Percentiles rank a stretch among this genome's conserved stretches.
phyloP scores from a whole-genome alignment of 2,329 filamentous ascomycete species.

The Biscogniauxia mediterranea region DNA sequence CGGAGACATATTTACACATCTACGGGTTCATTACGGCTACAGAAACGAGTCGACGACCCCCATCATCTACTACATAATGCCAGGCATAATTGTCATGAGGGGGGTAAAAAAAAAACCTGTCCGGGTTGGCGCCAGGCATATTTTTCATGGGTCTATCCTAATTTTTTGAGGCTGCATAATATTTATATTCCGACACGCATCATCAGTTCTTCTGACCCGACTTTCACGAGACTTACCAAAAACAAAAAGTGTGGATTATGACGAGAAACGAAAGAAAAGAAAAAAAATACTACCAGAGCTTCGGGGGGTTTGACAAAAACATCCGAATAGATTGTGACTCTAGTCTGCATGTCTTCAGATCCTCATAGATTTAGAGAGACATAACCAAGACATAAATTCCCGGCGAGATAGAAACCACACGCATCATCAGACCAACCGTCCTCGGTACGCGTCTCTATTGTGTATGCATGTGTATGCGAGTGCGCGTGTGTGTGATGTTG shows the following conservation, averaged over 20 bases:
- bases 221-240: neutral
- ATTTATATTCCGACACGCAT: neutral
- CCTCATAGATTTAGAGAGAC: constrained; percentile 31
- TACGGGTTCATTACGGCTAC: constrained; percentile 12
- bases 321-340: constrained; percentile 28
- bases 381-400: constrained; percentile 22
- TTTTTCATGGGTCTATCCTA: neutral
- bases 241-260: neutral
- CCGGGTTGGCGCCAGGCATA: constrained; percentile 3
- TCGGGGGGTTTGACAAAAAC: constrained; percentile 15
- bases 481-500: neutral
- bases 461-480: no score
- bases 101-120: neutral
- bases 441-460: constrained; percentile 7
- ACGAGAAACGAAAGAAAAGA: constrained; percentile 7
- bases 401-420: constrained; percentile 10
- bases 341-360: constrained; percentile 26
- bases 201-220: neutral
- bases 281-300: constrained; percentile 9
- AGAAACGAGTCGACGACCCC: neutral
- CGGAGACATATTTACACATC: constrained; percentile 1
- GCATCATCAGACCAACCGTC: constrained; percentile 11
- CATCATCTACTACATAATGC: neutral
- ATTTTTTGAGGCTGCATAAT: neutral
- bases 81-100: neutral